Conservation (phyloP, 2,329 filamentous ascomycete genomes). For the Neofusicoccum kwambonambiense region DNA sequence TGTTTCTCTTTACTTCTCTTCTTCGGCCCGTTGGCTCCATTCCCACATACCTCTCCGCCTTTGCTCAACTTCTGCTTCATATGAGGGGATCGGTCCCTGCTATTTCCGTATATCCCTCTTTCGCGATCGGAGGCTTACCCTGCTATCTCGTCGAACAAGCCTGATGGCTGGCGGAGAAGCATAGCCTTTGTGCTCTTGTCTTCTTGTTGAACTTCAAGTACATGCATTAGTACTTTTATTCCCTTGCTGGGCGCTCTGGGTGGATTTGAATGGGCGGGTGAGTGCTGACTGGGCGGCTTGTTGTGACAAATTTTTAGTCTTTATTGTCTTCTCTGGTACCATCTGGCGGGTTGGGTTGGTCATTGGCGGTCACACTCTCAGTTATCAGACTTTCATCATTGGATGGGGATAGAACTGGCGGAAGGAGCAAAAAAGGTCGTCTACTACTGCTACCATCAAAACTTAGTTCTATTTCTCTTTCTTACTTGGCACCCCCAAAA, state of each 20-base stretch:
- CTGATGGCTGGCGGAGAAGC: not conserved
- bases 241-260: not conserved
- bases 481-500: not conserved
- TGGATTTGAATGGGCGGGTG: not conserved
- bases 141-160: not conserved
- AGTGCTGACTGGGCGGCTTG: not conserved
- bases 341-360: not conserved
- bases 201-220: not conserved
- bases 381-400: not conserved
- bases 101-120: not conserved
- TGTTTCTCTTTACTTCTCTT: slow-evolving; percentile 1
- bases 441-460: not conserved
- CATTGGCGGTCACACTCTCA: not conserved
- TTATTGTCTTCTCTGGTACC: not conserved
- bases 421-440: not conserved
- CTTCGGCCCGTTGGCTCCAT: not conserved
- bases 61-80: not conserved
- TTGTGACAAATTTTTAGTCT: not conserved
- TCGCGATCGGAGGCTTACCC: not conserved
- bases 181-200: not conserved
- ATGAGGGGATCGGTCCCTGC: not conserved
- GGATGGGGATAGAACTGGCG: not conserved
- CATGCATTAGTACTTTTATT: slow-evolving; percentile 6
- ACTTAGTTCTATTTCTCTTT: not conserved
- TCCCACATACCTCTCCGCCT: not conserved